Evolutionary conservation across 2,329 filamentous ascomycete species (phyloP).

Genomic region (Ploettnerulaceae sp.): DNA sequence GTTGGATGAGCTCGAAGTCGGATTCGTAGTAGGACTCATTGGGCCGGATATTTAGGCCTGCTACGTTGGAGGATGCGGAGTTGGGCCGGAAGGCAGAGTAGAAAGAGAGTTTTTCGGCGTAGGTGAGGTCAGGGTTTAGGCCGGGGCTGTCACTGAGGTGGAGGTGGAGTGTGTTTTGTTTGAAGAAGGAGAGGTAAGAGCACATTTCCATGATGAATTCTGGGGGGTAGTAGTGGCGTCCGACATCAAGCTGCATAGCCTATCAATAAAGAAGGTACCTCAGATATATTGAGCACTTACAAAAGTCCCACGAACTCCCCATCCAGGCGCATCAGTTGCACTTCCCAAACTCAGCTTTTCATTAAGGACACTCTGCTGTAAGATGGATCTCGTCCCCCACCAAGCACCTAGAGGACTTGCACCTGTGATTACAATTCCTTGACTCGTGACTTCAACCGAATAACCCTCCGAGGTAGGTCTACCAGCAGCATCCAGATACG

Average conservation of each 20-base stretch:
- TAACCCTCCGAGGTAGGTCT: constrained; percentile 47
- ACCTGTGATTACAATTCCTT: constrained; percentile 44
- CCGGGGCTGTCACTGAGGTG: constrained; percentile 54
- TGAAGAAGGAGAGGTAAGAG: constrained; percentile 56
- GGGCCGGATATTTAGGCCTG: constrained; percentile 44
- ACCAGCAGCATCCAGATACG: constrained; percentile 43
- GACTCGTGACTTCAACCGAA: constrained; percentile 38
- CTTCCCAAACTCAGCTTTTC: constrained; percentile 39
- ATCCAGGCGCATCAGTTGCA: constrained; percentile 47
- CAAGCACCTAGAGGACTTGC: constrained; percentile 51
- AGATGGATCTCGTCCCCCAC: constrained; percentile 53
- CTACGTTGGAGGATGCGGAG: constrained; percentile 44
- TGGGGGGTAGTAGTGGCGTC: constrained; percentile 51
- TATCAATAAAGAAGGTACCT: too few relatives aligned
- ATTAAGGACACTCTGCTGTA: constrained; percentile 46
- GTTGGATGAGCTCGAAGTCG: constrained; percentile 49
- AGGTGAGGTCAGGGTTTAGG: constrained; percentile 46
- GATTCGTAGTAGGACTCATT: constrained; percentile 52
- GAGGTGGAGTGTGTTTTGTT: constrained; percentile 54
- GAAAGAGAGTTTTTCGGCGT: constrained; percentile 39
- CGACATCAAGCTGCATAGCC: constrained; percentile 49
- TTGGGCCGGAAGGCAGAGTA: constrained; percentile 52
- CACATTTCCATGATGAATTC: constrained; percentile 53
- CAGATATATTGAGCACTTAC: constrained; percentile 16
- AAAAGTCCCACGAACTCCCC: constrained; percentile 44